Conservation (phyloP, 805 yeast genomes). For the Ogataea ramenticola region DNA sequence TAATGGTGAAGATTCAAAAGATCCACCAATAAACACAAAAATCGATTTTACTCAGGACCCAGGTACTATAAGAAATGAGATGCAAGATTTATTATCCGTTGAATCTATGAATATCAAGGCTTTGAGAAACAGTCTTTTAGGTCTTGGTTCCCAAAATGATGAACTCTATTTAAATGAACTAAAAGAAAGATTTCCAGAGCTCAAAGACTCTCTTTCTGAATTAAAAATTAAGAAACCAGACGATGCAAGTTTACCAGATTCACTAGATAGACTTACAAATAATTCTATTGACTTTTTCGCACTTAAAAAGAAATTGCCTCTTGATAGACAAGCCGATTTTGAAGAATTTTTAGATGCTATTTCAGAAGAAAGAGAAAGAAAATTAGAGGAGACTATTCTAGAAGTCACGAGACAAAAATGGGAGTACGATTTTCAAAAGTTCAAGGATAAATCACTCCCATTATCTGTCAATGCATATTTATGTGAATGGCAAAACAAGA, state of each 20-base stretch:
- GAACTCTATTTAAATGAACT: background rate
- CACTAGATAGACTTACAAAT: slow-evolving; percentile 5
- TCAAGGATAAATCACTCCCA: slow-evolving; percentile 35
- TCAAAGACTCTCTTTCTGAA: slow-evolving; percentile 1
- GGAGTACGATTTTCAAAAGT: slow-evolving; percentile 67
- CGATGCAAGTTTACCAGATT: background rate
- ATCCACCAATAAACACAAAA: background rate
- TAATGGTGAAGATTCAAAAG: background rate
- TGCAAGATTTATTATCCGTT: slow-evolving; percentile 52
- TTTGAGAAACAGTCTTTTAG: slow-evolving; percentile 66
- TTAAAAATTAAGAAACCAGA: slow-evolving; percentile 2
- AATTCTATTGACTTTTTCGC: slow-evolving; percentile 54
- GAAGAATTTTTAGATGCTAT: slow-evolving; percentile 60
- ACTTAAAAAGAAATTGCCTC: slow-evolving; percentile 47
- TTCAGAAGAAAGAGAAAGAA: slow-evolving; percentile 70
- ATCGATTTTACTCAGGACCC: slow-evolving; percentile 14
- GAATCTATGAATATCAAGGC: slow-evolving; percentile 72
- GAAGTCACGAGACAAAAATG: slow-evolving; percentile 86
- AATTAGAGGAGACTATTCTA: slow-evolving; percentile 68
- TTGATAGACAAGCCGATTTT: slow-evolving; percentile 44
- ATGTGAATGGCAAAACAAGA: slow-evolving; percentile 76
- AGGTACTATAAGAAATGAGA: slow-evolving; percentile 44
- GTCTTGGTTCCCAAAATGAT: slow-evolving; percentile 21
- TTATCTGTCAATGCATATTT: slow-evolving; percentile 64
- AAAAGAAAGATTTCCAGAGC: background rate